Percentiles rank a stretch among this genome's conserved stretches.
phyloP scores from a whole-genome alignment of 495 filamentous ascomycete species.

The Aspergillus saccharolyticus region DNA sequence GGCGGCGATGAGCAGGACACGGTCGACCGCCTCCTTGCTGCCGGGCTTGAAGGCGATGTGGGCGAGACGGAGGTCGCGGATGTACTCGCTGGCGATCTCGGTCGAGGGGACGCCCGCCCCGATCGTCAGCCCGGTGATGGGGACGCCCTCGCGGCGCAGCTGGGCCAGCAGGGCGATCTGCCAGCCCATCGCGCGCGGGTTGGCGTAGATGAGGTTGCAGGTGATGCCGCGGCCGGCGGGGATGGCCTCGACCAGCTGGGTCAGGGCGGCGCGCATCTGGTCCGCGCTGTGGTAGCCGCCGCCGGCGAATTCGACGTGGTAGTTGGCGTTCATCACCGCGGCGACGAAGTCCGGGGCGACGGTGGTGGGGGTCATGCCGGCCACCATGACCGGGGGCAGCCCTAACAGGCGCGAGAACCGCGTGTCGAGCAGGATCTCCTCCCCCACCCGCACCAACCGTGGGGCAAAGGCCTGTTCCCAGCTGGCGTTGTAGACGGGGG shows the following conservation, averaged over 20 bases:
- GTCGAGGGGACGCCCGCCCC: constrained; percentile 47
- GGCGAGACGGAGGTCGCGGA: constrained; percentile 41
- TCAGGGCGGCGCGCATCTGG: constrained; percentile 26
- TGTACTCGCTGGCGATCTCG: constrained; percentile 43
- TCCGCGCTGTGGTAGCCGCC: constrained; percentile 31
- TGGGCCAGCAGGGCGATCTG: constrained; percentile 29
- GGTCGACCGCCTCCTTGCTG: constrained; percentile 39
- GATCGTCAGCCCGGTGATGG: constrained; percentile 40
- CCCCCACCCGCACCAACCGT: too few relatives aligned
- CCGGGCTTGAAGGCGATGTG: constrained; percentile 50
- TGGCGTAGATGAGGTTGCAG: constrained; percentile 38
- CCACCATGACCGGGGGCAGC: constrained; percentile 37
- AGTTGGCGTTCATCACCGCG: constrained; percentile 35
- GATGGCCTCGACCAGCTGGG: constrained; percentile 22
- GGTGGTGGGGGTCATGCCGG: constrained; percentile 44
- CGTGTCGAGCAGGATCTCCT: constrained; percentile 21
- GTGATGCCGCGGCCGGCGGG: constrained; percentile 31
- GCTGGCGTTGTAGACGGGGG: too few relatives aligned
- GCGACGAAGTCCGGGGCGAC: constrained; percentile 34
- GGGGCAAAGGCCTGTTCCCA: too few relatives aligned
- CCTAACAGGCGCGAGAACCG: constrained; percentile 32
- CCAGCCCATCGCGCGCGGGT: constrained; percentile 32
- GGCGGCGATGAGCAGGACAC: constrained; percentile 44
- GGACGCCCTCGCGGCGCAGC: constrained; percentile 19
- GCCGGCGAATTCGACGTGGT: constrained; percentile 35